These are phyloP conservation scores for Themeda triandra DNA, from an alignment of 176 grass and related monocot species.

Conservation along the genomic window DNA sequence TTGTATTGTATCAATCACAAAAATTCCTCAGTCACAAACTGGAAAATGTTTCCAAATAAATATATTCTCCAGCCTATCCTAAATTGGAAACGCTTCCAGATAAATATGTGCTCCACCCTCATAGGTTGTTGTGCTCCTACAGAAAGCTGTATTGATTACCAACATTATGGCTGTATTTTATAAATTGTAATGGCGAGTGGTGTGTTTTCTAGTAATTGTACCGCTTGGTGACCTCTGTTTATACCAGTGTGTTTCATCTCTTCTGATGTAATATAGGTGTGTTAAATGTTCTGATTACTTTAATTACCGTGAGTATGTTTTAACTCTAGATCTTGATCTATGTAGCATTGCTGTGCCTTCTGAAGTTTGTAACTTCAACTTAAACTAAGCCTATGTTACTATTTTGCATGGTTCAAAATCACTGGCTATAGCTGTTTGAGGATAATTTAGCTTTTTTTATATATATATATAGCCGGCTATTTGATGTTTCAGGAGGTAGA, in stretches of 20 bases:
- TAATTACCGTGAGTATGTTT: not conserved
- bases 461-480: too few relatives aligned
- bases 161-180: not conserved
- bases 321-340: not conserved
- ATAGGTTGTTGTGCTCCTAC: not conserved
- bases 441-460: too few relatives aligned
- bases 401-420: too few relatives aligned
- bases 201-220: not conserved
- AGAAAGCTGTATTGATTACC: not conserved
- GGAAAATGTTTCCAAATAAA: not conserved
- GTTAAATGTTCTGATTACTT: not conserved
- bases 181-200: not conserved
- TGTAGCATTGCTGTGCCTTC: not conserved
- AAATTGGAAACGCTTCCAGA: not conserved
- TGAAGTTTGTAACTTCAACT: not conserved
- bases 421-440: too few relatives aligned
- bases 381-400: not conserved
- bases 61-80: not conserved
- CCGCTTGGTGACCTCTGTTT: not conserved
- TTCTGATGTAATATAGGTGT: not conserved
- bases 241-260: not conserved
- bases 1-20: slow-evolving; percentile 2
- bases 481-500: too few relatives aligned
- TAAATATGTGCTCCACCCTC: slow-evolving; percentile 10
- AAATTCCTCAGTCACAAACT: not conserved